Evolutionary conservation across 2,329 filamentous ascomycete species (phyloP), one percentile per base, ranked within the genome.

Genomic region (Aspergillus nomiae): DNA sequence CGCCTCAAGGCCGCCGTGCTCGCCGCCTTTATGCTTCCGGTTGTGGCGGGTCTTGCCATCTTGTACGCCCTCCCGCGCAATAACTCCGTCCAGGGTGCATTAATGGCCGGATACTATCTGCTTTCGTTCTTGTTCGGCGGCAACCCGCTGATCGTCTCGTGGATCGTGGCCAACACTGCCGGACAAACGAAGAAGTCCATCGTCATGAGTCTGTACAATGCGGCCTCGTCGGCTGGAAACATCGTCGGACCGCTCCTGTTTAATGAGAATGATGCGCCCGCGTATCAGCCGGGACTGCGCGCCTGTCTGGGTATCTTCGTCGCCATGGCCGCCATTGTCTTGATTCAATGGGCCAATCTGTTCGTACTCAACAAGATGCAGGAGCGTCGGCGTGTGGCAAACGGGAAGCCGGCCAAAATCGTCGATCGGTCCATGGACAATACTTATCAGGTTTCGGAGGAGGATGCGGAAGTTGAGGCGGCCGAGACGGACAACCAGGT

Each of bases 91-190:
- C 78, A 81, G 51, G 79, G 82, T 0, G 76, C 81, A 0, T 70
- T 89, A 2, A 78, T 91, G 2, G 83, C 81, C 0, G 87, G 84
- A 0, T 90, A 90, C 73, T 90, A 90, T 67, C 78, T 90, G 2
- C 81, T 90, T 0, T 85, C 87, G 0, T 90, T 90, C 73, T 77
- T 90, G 10, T 91, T 87, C 64, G 87, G 87, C 1, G 86, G 84
- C 1, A 90, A 89, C 68, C 88, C 88, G 0, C 78, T 91, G 11
- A 85, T 90, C 30, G 85, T 90, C 0, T 84, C 86, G 0, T 92
- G 89, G 89, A 87, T 90, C 62, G 83, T 90, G 7, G 87, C 85
- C 9, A 91, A 91, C 73, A 90, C 87, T 0, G 89, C 82, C 0
- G 89, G 89, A 8, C 86, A 84, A 19, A 90, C 88, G 3, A 90